Conservation (phyloP, 306 rosid genomes). For the Gynostemma pentaphyllum region DNA sequence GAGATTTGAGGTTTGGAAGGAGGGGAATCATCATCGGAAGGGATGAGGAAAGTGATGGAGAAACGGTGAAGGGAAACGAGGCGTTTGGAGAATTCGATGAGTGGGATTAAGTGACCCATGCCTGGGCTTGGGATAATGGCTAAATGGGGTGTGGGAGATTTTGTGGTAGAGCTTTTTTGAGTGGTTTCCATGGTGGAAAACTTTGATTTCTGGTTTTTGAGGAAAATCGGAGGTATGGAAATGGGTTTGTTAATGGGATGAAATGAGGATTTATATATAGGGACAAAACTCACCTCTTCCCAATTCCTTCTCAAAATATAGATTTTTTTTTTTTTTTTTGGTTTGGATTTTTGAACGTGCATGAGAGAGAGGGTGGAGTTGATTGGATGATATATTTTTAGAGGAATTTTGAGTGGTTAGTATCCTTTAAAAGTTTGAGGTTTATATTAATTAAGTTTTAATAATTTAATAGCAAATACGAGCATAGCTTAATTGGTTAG, state of each 20-base stretch:
- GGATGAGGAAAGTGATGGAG: constrained; percentile 40
- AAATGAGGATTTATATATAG: background rate
- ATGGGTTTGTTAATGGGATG: background rate
- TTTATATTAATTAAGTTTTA: too few species aligned
- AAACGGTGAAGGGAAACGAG: constrained; percentile 24
- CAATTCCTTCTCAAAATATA: too few species aligned
- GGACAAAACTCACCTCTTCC: too few species aligned
- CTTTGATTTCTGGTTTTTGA: background rate
- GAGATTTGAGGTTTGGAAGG: constrained; percentile 42
- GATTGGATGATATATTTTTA: background rate
- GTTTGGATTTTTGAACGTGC: too few species aligned
- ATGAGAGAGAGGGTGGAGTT: background rate
- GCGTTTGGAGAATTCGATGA: constrained; percentile 50
- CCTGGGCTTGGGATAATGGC: constrained; percentile 58
- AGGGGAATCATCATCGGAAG: constrained; percentile 33
- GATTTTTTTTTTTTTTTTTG: too few species aligned
- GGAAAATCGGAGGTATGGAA: background rate
- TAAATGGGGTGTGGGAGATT: constrained; percentile 20
- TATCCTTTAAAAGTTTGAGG: too few species aligned
- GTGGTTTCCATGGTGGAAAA: background rate
- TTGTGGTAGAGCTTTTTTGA: constrained; percentile 27
- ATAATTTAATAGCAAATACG: too few species aligned
- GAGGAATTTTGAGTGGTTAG: background rate
- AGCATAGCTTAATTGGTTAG: too few species aligned
- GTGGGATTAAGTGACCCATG: constrained; percentile 84